Evolutionary conservation across 2,329 filamentous ascomycete species (phyloP).

Genomic region (Arthrobotrys musiformis): DNA sequence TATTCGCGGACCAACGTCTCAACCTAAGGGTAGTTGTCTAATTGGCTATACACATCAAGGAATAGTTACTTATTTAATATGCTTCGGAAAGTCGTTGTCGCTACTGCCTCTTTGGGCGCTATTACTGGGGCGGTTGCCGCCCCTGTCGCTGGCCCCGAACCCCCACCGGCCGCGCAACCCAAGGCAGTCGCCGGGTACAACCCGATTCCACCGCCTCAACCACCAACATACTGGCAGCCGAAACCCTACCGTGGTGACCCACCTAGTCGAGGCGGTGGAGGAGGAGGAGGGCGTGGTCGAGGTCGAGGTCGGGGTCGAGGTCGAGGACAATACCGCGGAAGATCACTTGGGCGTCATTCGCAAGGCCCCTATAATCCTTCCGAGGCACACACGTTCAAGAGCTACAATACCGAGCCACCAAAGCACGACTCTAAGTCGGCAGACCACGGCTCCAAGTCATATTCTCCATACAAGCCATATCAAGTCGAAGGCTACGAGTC

Average conservation of each 20-base stretch:
- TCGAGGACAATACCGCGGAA: neutral
- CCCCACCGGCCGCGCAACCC: neutral
- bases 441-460: neutral
- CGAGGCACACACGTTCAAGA: neutral
- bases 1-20: neutral
- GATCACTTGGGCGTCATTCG: neutral
- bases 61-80: neutral
- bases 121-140: neutral
- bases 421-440: neutral
- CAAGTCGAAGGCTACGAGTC: neutral
- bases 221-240: neutral
- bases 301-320: neutral
- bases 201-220: neutral
- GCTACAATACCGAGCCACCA: neutral
- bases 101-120: neutral
- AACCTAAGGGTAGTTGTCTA: neutral
- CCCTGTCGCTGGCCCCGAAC: neutral
- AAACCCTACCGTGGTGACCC: neutral
- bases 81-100: neutral
- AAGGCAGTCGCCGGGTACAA: neutral
- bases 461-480: neutral
- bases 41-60: too few species aligned
- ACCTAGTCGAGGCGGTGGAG: too few species aligned
- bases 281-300: too few species aligned
- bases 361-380: neutral